Conservation (phyloP, 1,139 yeast species). For the Saccharomyces uvarum region DNA sequence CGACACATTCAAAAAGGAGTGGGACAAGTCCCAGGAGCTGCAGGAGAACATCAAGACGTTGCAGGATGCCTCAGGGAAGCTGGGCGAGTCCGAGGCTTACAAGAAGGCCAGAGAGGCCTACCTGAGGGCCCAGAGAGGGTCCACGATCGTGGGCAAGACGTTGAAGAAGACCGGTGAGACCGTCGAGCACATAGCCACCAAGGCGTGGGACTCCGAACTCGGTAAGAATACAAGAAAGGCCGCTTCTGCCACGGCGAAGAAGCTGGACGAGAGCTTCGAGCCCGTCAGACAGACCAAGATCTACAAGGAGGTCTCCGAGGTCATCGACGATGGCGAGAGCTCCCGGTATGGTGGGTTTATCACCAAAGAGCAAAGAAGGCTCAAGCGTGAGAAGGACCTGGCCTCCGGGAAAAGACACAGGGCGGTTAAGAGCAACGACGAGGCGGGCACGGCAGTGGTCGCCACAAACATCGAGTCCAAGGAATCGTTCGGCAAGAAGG, state of each 20-base stretch:
- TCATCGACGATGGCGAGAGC: conserved; percentile 84
- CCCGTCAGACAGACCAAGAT: conserved; percentile 89
- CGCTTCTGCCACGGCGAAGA: conserved; percentile 72
- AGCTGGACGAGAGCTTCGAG: conserved; percentile 72
- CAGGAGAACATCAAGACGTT: conserved; percentile 90
- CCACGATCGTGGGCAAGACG: conserved; percentile 77
- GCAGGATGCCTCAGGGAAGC: conserved; percentile 91
- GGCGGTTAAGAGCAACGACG: conserved; percentile 69
- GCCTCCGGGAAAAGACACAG: conserved; percentile 52
- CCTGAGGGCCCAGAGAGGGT: conserved; percentile 67
- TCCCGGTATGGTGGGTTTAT: conserved; percentile 91
- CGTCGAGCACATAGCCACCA: conserved; percentile 80
- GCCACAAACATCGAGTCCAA: conserved; percentile 74
- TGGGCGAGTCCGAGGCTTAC: conserved; percentile 91
- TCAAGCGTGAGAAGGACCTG: conserved; percentile 63
- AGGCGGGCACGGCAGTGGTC: conserved; percentile 79
- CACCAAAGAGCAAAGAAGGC: conserved; percentile 72
- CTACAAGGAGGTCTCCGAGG: conserved; percentile 82
- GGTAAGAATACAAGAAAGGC: conserved; percentile 82
- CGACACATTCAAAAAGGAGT: conserved; percentile 85
- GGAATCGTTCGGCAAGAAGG: conserved; percentile 61
- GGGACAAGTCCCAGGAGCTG: conserved; percentile 82
- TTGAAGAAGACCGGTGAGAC: conserved; percentile 88
- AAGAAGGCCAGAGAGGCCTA: conserved; percentile 90
- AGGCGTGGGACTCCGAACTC: conserved; percentile 95